Conservation (phyloP, 2,329 filamentous ascomycete genomes). For the Trichoderma cornu-damae region DNA sequence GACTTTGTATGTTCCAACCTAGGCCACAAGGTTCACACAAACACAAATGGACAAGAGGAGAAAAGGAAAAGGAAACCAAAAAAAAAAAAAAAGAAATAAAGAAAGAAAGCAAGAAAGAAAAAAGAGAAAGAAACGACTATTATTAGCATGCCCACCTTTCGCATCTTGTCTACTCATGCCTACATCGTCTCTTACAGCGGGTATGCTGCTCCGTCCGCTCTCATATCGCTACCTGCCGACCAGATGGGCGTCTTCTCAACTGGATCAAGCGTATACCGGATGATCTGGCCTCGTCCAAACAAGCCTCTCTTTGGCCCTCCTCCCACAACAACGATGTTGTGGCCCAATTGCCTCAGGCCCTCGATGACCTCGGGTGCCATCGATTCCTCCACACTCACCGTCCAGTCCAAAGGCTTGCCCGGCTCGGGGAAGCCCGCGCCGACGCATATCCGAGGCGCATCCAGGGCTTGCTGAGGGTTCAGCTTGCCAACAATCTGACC, state of each 20-base stretch:
- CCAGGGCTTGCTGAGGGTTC: conserved; percentile 80
- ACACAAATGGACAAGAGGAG: too few relatives aligned
- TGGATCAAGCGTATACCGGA: conserved; percentile 66
- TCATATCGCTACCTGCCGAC: conserved; percentile 82
- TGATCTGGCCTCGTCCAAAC: conserved; percentile 86
- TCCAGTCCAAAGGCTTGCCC: conserved; percentile 54
- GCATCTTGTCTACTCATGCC: not conserved
- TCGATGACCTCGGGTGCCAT: conserved; percentile 64
- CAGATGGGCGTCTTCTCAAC: conserved; percentile 67
- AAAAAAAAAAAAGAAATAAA: too few relatives aligned
- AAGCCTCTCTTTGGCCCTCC: conserved; percentile 56
- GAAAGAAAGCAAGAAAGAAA: not conserved
- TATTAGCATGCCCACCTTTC: not conserved
- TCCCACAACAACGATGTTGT: conserved; percentile 64
- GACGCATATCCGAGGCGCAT: conserved; percentile 87
- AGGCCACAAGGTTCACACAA: too few relatives aligned
- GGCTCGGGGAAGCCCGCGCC: conserved; percentile 64
- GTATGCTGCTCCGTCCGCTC: conserved; percentile 72
- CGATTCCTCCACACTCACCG: conserved; percentile 77
- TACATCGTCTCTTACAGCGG: conserved; percentile 35
- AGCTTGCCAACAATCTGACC: conserved; percentile 81
- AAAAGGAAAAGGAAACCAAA: too few relatives aligned
- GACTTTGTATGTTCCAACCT: not conserved
- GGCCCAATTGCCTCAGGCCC: conserved; percentile 64
- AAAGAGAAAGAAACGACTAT: too few relatives aligned